Base-by-base conservation (phyloP, 768 basidiomycete genomes). In the Leucosporidium yakuticum region DNA sequence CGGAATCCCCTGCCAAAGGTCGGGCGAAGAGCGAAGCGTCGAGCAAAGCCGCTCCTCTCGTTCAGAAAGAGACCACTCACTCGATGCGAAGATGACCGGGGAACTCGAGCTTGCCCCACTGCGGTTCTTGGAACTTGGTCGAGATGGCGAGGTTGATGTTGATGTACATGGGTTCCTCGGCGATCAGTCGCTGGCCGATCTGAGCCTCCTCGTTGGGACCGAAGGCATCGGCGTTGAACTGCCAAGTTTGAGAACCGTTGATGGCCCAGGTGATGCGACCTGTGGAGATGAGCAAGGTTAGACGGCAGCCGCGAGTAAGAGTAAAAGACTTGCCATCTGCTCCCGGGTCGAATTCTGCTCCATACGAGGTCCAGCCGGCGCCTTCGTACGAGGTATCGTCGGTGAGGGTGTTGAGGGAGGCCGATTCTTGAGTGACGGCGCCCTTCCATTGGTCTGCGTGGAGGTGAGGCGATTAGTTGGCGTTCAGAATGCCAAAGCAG, bases 121-220 rank as follows among this genome's bases (percentile, higher is more conserved):
- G n/a, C 50, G 12, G 65, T 15, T 53, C 51, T 62, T 59, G 69
- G 69, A 64, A 23, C 51, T 53, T 53, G 51, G 51, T 83, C 39
- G 90, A 84, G 80, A 93, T 76, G 58, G 79, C 80, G 44, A 79
- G 77, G 62, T 80, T 96, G 76, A 96, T 70, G 71, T 94, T 86
- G 63, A 93, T 81, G 76, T 86, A 51, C 92, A 97, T 88, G 4
- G 96, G 94, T 78, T 99, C 95, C 75, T 94, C 90, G 5, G 91
- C 82, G 65, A 85, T 86, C 21, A 93, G 75, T 44, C 94, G 82
- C 73, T 83, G 81, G 48, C 84, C 81, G 59, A 98, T 82, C 63
- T 86, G 69, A 0, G 84, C 80, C 7, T 73, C 75, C 0, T 83
- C 27, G 79, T 93, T 87, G 2, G 91, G 79, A 6, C 85, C 88